A percentile compares a stretch with the other conserved stretches of the same genome.
Evolutionary conservation across 2,329 filamentous ascomycete species (phyloP).

Genomic region (Ophiostoma sp.): DNA sequence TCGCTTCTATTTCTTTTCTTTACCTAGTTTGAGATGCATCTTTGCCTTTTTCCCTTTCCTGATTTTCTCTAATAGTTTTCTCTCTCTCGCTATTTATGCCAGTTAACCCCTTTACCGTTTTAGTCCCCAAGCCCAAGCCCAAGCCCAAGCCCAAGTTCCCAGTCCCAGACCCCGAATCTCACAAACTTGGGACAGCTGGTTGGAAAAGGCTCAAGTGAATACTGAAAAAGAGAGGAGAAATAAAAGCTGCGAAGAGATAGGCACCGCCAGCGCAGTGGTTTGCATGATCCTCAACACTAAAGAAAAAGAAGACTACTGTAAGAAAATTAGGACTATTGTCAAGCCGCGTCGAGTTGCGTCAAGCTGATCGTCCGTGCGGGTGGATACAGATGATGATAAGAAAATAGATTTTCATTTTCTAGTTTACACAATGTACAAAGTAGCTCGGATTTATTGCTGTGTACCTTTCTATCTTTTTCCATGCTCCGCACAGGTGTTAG

Average conservation of each 20-base stretch:
- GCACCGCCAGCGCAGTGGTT: neutral
- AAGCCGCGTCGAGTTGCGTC: neutral
- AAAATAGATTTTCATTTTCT: neutral
- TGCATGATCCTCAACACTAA: constrained; percentile 1
- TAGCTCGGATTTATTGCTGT: neutral
- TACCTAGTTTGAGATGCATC: neutral
- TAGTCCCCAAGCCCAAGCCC: no score
- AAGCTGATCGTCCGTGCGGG: constrained; percentile 6
- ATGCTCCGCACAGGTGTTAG: neutral
- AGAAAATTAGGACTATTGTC: neutral
- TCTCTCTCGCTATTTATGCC: neutral
- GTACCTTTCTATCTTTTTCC: neutral
- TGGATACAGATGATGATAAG: neutral
- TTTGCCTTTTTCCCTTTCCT: constrained; percentile 1
- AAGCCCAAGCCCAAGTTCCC: no score
- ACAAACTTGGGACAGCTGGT: neutral
- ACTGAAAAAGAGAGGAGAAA: neutral
- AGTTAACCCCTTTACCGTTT: constrained; percentile 1
- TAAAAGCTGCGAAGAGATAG: neutral
- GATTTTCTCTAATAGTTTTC: neutral
- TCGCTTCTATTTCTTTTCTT: constrained; percentile 12
- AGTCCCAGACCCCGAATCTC: neutral
- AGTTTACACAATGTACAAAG: neutral
- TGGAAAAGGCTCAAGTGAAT: neutral
- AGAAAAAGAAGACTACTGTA: neutral